phyloP scores from a whole-genome alignment of 495 filamentous ascomycete genomes.

The Hypoxylon intermedium region DNA sequence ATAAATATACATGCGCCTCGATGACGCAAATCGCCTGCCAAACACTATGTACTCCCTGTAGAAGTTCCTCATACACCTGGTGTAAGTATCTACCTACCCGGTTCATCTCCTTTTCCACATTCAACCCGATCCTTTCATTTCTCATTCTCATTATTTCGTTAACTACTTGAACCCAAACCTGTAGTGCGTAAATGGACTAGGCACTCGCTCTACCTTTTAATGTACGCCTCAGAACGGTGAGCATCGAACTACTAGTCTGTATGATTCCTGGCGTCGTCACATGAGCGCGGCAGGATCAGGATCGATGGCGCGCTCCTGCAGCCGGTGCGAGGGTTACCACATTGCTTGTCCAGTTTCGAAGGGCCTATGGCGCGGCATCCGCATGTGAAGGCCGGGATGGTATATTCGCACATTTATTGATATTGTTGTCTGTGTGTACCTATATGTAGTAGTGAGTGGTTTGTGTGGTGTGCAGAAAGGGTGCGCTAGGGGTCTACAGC shows the following conservation, averaged over 20 bases:
- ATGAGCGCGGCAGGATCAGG: slow-evolving; percentile 28
- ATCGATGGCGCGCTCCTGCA: slow-evolving; percentile 22
- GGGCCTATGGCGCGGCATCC: slow-evolving; percentile 26
- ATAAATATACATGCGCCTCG: too few species aligned
- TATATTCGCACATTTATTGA: slow-evolving; percentile 29
- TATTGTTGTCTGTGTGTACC: background rate
- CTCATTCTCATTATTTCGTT: background rate
- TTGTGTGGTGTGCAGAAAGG: slow-evolving; percentile 4
- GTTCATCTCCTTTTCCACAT: too few species aligned
- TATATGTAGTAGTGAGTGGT: too few species aligned
- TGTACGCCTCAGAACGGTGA: background rate
- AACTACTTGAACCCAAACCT: too few species aligned
- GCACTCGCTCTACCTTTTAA: background rate
- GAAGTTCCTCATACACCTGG: background rate
- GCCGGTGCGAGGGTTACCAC: slow-evolving; percentile 15
- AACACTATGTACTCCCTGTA: too few species aligned
- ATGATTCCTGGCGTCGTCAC: slow-evolving; percentile 33
- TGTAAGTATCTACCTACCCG: background rate
- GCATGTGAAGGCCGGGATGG: slow-evolving; percentile 29
- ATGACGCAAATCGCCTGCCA: too few species aligned
- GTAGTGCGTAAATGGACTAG: too few species aligned
- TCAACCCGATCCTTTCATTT: too few species aligned
- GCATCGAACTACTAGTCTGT: slow-evolving; percentile 3
- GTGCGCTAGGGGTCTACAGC: background rate
- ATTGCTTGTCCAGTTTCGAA: slow-evolving; percentile 11